Base-by-base conservation (phyloP, 2,329 filamentous ascomycete genomes). In the Gliomastix tumulicola region DNA sequence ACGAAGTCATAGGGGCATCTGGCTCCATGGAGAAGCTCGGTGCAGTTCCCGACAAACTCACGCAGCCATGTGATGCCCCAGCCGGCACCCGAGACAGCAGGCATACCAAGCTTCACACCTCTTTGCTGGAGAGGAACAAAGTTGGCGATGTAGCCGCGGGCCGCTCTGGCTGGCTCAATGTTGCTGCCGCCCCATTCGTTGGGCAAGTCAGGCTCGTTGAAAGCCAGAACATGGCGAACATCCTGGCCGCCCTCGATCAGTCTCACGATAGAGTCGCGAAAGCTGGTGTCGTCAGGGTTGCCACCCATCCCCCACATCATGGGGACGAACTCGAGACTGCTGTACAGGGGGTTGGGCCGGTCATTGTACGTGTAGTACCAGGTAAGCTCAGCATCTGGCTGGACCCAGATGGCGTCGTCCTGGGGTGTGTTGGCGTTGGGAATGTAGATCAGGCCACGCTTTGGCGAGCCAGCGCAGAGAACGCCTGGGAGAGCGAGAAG, bases 351-450 rank as follows among this genome's bases (percentile, higher is more conserved):
- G 30, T 53, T 42, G 6, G 82, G 80, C 9, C 55, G 51, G n/a
- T 64, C 46, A 18, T 59, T 55, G 56, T 85, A 88, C 62, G 85
- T 87, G 69, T 87, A 87, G 65, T 88, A 88, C 83, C 83, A 88
- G 7, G 77, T 80, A 40, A 87, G 57, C 30, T 75, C 69, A 3
- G 70, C 72, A 16, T 62, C 63, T 13, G 61, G 34, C 17, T 60
- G 50, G 18, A 66, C 60, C 78, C 80, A 86, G 49, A 79, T 68
- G 30, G 63, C 50, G 56, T 83, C 72, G 57, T 87, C 82, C n/a
- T 60, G 39, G 1, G 71, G 65, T 41, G 66, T 60, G 4, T 68
- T 53, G 13, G 57, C 42, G 37, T 74, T 70, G 3, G 72, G 65
- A 15, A 83, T 70, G 56, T 79, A 82, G 49, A 76, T 69, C 37